Evolutionary conservation across 2,329 filamentous ascomycete genomes (phyloP), one percentile per base, ranked within the genome.

Genomic region (Colletotrichum musae): DNA sequence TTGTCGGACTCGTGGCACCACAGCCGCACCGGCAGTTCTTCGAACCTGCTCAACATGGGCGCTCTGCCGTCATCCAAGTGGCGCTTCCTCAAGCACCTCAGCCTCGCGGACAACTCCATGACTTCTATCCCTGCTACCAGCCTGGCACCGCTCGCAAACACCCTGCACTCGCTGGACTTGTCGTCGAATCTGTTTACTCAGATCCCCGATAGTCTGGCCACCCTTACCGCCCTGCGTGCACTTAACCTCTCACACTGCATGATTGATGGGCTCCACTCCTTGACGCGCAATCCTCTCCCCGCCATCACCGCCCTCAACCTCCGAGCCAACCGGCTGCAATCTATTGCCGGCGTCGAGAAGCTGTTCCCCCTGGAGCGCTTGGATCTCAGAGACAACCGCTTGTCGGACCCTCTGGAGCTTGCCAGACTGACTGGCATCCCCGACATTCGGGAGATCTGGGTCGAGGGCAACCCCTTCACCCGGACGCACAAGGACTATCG

Each of bases 171-270:
- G 0, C 87, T 99, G 62, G 96, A 99, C 78, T 84, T 99, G 54
- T 98, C 96, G 1, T 91, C 91, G 58, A 99, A 99, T 76, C 89
- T 97, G 39, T 97, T 99, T 79, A 91, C 90, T n/a, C 93, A 98
- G 79, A 92, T 98, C 62, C 96, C 96, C 1, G 96, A 98, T 79
- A 96, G 93, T 75, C 84, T 99, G 66, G 92, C 95, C 13, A 93
- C 90, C 10, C 85, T 99, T 67, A 94, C 94, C 21, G 92, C 94
- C 32, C 87, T 99, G n/a, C 91, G 95, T 72, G 95, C 96, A 26
- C 84, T 99, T 62, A 98, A 99, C 76, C 86, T 99, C 28, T 97
- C 95, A 4, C 93, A 97, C 76, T 98, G 95, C 86, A 98, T 98
- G 95, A 98, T 99, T 72, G 93, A 95, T 74, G 96, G 94, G 16